phyloP scores from a whole-genome alignment of 345 rosid genomes.

The Laguncularia racemosa region DNA sequence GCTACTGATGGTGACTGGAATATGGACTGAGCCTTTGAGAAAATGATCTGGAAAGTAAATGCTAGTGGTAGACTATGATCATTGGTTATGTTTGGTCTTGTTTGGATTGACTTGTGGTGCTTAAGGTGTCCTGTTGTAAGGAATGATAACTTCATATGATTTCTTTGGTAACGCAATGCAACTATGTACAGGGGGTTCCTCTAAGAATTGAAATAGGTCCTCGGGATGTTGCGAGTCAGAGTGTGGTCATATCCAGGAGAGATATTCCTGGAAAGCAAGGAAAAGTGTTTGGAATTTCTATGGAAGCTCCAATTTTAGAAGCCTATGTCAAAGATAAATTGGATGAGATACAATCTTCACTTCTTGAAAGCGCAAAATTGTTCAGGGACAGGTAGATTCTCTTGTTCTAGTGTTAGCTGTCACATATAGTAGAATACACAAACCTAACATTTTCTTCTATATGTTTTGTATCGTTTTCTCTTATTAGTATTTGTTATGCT shows the following conservation, averaged over 20 bases:
- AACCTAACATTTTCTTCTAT: too few species aligned
- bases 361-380: constrained; percentile 52
- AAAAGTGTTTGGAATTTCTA: constrained; percentile 83
- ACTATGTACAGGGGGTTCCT: constrained; percentile 59
- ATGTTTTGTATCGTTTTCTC: too few species aligned
- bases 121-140: too few species aligned
- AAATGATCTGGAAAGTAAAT: too few species aligned
- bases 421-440: constrained; percentile 1
- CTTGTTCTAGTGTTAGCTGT: constrained; percentile 1
- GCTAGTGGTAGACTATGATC: not conserved
- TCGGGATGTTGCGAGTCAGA: constrained; percentile 72
- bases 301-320: constrained; percentile 62
- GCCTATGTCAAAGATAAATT: constrained; percentile 77
- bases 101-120: too few species aligned
- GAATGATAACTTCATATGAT: not conserved
- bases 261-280: constrained; percentile 92
- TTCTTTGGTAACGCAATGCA: constrained; percentile 9
- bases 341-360: constrained; percentile 83
- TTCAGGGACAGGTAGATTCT: constrained; percentile 70
- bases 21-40: too few species aligned
- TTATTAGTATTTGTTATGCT: too few species aligned
- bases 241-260: constrained; percentile 83
- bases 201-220: constrained; percentile 94
- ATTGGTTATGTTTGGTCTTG: not conserved
- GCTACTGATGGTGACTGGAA: too few species aligned